These are phyloP conservation scores for Penicillium nordicum DNA, from an alignment of 2,329 filamentous ascomycete genomes.

Conservation along the genomic window DNA sequence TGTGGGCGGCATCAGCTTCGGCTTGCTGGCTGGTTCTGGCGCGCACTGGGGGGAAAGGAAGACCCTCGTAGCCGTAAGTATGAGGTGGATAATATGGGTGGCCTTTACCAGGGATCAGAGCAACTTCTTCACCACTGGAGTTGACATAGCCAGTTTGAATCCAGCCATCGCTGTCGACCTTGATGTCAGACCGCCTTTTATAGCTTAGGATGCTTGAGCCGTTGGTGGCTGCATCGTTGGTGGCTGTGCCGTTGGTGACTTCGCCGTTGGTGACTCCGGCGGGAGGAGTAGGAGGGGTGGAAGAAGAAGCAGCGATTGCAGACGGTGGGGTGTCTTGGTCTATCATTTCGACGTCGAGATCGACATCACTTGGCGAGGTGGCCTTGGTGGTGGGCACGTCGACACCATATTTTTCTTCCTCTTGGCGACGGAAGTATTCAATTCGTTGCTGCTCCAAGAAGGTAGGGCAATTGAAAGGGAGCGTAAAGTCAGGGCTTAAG, in stretches of 20 bases:
- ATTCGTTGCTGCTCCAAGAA: slow-evolving; percentile 5
- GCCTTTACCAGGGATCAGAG: slow-evolving; percentile 6
- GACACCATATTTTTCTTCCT: neutral
- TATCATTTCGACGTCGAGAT: neutral
- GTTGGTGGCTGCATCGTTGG: neutral
- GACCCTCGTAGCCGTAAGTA: slow-evolving; percentile 14
- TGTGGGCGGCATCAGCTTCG: slow-evolving; percentile 8
- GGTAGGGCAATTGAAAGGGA: slow-evolving; percentile 5
- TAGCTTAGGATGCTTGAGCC: neutral
- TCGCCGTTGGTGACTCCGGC: no score
- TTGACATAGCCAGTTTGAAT: slow-evolving; percentile 14
- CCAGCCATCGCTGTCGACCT: slow-evolving; percentile 11
- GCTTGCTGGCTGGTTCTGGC: slow-evolving; percentile 12
- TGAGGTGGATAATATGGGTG: slow-evolving; percentile 14
- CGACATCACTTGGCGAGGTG: neutral
- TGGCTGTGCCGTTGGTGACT: no score
- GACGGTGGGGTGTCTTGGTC: neutral
- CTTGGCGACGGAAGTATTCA: slow-evolving; percentile 2
- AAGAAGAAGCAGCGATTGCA: neutral
- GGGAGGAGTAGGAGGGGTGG: neutral
- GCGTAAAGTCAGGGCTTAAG: slow-evolving; percentile 9
- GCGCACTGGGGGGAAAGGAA: slow-evolving; percentile 19
- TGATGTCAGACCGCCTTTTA: neutral
- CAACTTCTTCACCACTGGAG: slow-evolving; percentile 15
- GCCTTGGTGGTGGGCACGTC: neutral